A percentile compares a stretch with the other conserved stretches of the same genome.
phyloP scores from a whole-genome alignment of 768 basidiomycete genomes.

The Neoboletus magnificus region DNA sequence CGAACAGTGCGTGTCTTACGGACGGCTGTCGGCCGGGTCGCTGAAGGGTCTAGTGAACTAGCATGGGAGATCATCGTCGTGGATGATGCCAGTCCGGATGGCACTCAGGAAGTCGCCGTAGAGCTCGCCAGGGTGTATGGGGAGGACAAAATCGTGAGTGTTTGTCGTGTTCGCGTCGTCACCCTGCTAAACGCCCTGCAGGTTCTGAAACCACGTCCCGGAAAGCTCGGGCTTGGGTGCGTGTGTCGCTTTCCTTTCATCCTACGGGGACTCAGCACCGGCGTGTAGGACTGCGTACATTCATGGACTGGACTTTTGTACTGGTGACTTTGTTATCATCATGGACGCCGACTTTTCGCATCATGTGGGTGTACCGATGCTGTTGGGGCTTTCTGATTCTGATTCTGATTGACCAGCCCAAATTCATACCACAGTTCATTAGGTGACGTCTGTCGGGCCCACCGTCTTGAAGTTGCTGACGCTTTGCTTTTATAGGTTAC shows the following conservation, averaged over 20 bases:
- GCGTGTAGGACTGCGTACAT: conserved; percentile 81
- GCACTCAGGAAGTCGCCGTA: conserved; percentile 82
- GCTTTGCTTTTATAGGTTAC: conserved; percentile 46
- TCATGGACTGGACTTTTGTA: conserved; percentile 84
- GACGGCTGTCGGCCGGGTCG: neutral
- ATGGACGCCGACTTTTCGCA: conserved; percentile 98
- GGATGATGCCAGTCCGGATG: conserved; percentile 91
- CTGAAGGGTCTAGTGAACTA: conserved; percentile 49
- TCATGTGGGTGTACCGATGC: conserved; percentile 55
- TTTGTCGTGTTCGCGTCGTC: neutral
- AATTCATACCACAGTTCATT: conserved; percentile 93
- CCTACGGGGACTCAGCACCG: neutral
- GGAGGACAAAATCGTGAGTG: conserved; percentile 73
- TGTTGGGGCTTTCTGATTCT: neutral
- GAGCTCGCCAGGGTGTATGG: conserved; percentile 81
- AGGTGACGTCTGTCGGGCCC: conserved; percentile 40
- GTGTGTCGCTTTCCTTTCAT: conserved; percentile 14
- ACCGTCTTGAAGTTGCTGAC: conserved; percentile 1
- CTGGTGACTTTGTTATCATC: conserved; percentile 91
- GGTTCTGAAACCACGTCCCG: conserved; percentile 83
- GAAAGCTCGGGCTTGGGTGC: conserved; percentile 88
- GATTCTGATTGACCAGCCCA: conserved; percentile 55
- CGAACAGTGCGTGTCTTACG: conserved; percentile 56
- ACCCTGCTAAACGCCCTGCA: conserved; percentile 28
- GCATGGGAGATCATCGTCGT: conserved; percentile 89